Conservation (phyloP, 371 early-diverging fungal genomes). For the Mortierella sp. region DNA sequence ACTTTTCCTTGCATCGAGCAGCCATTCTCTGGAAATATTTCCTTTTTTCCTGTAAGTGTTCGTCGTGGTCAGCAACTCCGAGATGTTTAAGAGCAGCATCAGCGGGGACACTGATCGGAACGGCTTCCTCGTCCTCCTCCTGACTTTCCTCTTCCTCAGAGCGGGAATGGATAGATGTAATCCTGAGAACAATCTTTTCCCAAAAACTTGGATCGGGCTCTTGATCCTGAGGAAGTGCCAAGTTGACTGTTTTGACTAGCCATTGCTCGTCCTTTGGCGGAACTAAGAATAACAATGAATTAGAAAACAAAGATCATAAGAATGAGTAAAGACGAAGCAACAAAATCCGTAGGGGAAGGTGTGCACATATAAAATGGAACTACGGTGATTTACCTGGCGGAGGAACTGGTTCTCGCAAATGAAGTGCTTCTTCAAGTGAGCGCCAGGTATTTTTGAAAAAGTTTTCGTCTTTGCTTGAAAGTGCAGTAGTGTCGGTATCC, state of each 20-base stretch:
- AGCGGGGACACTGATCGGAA: constrained; percentile 36
- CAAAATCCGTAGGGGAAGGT: no score
- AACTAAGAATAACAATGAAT: constrained; percentile 8
- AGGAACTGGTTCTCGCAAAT: constrained; percentile 32
- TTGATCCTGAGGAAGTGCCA: constrained; percentile 23
- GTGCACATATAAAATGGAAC: no score
- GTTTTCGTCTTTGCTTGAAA: constrained; percentile 29
- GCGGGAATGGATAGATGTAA: constrained; percentile 5
- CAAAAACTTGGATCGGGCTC: constrained; percentile 31
- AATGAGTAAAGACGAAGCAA: no score
- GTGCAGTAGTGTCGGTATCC: background rate
- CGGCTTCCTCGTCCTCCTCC: constrained; percentile 4
- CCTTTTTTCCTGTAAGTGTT: constrained; percentile 27
- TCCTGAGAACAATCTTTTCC: constrained; percentile 32
- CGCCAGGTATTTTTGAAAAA: constrained; percentile 39
- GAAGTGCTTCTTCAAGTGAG: constrained; percentile 39
- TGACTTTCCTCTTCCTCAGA: background rate
- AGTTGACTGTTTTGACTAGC: constrained; percentile 41
- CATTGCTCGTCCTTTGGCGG: constrained; percentile 43
- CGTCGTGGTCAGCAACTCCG: constrained; percentile 23
- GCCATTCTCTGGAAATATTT: constrained; percentile 50
- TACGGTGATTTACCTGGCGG: constrained; percentile 34
- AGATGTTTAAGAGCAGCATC: constrained; percentile 41
- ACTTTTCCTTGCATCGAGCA: constrained; percentile 45
- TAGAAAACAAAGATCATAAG: no score